phyloP scores from a whole-genome alignment of 192 early-diverging fungal species.

The Mortierella antarctica region DNA sequence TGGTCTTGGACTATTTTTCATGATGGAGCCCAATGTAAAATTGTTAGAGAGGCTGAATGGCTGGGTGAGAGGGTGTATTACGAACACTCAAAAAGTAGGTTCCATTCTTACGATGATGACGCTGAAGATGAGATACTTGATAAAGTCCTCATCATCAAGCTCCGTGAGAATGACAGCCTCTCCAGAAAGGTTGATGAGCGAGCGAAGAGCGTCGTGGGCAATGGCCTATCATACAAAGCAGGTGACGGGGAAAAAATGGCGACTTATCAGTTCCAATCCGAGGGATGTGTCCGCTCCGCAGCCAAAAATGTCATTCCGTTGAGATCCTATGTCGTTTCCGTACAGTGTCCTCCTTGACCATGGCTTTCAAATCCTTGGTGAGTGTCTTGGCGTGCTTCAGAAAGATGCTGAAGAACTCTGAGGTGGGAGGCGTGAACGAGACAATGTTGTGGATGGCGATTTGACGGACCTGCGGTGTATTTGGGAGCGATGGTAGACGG shows the following conservation, averaged over 20 bases:
- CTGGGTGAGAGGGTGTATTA: too few relatives aligned
- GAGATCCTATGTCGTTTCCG: background rate
- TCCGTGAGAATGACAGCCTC: slow-evolving; percentile 69
- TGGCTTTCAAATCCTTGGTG: slow-evolving; percentile 72
- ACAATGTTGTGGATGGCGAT: slow-evolving; percentile 83
- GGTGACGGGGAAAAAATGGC: background rate
- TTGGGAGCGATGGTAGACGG: background rate
- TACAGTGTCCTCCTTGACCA: slow-evolving; percentile 78
- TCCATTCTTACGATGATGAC: slow-evolving; percentile 70
- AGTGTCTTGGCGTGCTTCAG: slow-evolving; percentile 69
- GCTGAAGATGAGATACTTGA: slow-evolving; percentile 72
- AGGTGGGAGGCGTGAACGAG: slow-evolving; percentile 69
- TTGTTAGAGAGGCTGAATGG: too few relatives aligned
- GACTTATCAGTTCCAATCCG: background rate
- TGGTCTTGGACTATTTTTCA: slow-evolving; percentile 28
- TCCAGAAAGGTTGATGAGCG: slow-evolving; percentile 87
- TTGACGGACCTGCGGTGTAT: slow-evolving; percentile 69
- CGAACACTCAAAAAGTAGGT: background rate
- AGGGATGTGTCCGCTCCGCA: background rate
- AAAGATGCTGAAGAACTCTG: slow-evolving; percentile 70
- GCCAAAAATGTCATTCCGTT: background rate
- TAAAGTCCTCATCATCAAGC: slow-evolving; percentile 77
- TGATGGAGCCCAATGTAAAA: slow-evolving; percentile 1
- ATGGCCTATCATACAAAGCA: slow-evolving; percentile 61
- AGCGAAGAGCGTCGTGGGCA: slow-evolving; percentile 84